phyloP scores from a whole-genome alignment of 1,284 basidiomycete genomes.

The Blastosporella zonata region DNA sequence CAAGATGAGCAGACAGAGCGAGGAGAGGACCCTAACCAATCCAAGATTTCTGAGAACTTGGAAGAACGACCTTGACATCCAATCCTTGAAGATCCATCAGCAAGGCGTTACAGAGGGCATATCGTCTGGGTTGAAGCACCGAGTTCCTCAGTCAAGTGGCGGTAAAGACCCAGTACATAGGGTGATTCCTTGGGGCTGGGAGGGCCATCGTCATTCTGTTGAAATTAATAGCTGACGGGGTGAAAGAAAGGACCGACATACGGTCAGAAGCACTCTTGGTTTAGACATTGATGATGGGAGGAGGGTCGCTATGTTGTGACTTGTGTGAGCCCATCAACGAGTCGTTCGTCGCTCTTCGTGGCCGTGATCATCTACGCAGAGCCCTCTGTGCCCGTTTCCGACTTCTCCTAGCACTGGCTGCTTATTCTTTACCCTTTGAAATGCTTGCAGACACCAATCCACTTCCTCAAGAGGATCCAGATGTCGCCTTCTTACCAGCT shows the following conservation, averaged over 20 bases:
- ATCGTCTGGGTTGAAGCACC: constrained; percentile 36
- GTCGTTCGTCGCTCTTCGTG: background rate
- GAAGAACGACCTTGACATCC: constrained; percentile 88
- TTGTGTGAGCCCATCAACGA: constrained; percentile 5
- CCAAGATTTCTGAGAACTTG: constrained; percentile 89
- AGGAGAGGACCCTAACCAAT: constrained; percentile 48
- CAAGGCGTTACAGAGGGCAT: background rate
- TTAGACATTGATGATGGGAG: constrained; percentile 23
- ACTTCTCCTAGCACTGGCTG: too few relatives aligned
- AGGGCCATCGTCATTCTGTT: constrained; percentile 87
- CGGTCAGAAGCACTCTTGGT: constrained; percentile 57
- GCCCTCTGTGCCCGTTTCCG: too few relatives aligned
- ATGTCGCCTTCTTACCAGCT: constrained; percentile 18
- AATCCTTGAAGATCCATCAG: constrained; percentile 48
- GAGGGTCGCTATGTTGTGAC: constrained; percentile 13
- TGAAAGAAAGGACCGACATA: constrained; percentile 29
- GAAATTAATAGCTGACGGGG: constrained; percentile 8
- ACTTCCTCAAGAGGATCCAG: constrained; percentile 5
- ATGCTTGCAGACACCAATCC: background rate
- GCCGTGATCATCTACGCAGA: background rate
- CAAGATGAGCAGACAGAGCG: constrained; percentile 1
- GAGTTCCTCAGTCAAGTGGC: constrained; percentile 59
- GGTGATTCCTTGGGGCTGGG: constrained; percentile 72
- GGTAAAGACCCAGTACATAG: constrained; percentile 79
- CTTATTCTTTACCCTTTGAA: background rate